These are phyloP conservation scores for Aureobasidium namibiae DNA, from an alignment of 2,329 filamentous ascomycete species.

Conservation along the genomic window DNA sequence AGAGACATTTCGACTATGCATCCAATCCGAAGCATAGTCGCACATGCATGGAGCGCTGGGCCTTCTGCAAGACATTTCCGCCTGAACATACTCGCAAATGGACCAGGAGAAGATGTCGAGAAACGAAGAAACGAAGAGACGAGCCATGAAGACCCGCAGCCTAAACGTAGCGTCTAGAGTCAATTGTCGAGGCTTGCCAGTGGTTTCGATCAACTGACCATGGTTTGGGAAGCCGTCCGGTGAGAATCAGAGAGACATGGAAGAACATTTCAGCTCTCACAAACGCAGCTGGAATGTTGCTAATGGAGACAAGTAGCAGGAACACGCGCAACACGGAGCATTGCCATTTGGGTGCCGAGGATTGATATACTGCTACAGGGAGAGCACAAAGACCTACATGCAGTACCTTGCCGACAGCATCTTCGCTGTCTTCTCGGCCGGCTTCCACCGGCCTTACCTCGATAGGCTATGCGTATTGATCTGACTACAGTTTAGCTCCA, in stretches of 20 bases:
- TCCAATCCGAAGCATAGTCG: background rate
- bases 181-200: background rate
- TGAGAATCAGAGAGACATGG: too few relatives aligned
- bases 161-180: background rate
- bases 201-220: background rate
- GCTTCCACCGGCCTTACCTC: background rate
- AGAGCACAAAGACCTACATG: background rate
- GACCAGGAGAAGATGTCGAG: too few relatives aligned
- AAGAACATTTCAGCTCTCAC: background rate
- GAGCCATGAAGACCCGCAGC: background rate
- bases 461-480: background rate
- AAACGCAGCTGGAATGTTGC: too few relatives aligned
- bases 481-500: background rate
- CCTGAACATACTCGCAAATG: background rate
- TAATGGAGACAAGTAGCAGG: background rate
- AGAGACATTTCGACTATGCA: background rate
- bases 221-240: background rate
- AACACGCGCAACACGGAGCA: background rate
- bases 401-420: background rate
- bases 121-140: background rate
- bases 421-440: background rate
- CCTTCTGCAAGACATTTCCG: background rate
- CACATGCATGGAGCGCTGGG: background rate
- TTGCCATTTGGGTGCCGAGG: background rate
- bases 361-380: background rate